phyloP scores from a whole-genome alignment of 148 eudicot species.

The Rhododendron williamsianum region DNA sequence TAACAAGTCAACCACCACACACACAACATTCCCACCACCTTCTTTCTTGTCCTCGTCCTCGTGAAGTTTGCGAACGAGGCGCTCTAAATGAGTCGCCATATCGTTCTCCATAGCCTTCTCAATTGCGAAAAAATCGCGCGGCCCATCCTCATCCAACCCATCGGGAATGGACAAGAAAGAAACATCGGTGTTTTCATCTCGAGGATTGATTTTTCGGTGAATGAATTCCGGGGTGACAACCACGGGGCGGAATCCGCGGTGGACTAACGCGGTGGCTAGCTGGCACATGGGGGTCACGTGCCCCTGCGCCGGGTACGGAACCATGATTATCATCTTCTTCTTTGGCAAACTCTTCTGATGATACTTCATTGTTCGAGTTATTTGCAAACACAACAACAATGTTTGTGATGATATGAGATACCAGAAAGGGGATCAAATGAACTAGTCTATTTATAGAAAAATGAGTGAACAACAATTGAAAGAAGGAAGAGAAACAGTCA shows the following conservation, averaged over 20 bases:
- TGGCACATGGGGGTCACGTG: constrained; percentile 51
- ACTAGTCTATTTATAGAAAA: too few relatives aligned
- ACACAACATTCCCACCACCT: constrained; percentile 17
- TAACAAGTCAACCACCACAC: constrained; percentile 36
- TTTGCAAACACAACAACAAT: neutral
- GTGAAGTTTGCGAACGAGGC: constrained; percentile 4
- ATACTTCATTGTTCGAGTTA: neutral
- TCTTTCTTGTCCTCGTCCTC: constrained; percentile 14
- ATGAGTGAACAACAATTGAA: too few relatives aligned
- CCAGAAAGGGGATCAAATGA: neutral
- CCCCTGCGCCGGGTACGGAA: constrained; percentile 57
- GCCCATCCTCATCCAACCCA: constrained; percentile 21
- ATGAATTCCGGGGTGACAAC: constrained; percentile 38
- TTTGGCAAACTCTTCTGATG: neutral
- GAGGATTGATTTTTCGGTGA: constrained; percentile 23
- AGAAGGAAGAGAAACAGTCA: too few relatives aligned
- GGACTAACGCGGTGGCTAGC: constrained; percentile 23
- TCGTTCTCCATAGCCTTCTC: constrained; percentile 44
- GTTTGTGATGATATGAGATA: neutral
- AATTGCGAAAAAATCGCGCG: constrained; percentile 35
- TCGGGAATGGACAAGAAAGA: constrained; percentile 25
- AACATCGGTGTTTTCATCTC: neutral
- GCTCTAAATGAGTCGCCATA: constrained; percentile 32
- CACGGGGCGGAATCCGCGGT: constrained; percentile 23
- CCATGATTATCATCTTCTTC: constrained; percentile 20